Percentiles rank a stretch among this genome's conserved stretches.
Conservation (phyloP, 2,329 filamentous ascomycete genomes). For the Colletotrichum gloeosporioides region DNA sequence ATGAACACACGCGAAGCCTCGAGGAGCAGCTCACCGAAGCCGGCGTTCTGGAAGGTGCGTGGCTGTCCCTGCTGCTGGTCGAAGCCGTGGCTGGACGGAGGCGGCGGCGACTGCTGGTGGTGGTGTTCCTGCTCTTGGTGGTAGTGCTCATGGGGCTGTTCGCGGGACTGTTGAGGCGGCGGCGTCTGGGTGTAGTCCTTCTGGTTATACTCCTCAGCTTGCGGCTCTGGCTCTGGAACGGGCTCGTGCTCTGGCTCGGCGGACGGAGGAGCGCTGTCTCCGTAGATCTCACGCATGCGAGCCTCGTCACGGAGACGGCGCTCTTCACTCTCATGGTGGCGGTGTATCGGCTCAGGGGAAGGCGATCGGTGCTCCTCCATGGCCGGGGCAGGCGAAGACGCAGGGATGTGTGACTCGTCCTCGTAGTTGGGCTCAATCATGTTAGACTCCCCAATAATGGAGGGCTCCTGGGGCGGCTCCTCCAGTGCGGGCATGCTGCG, state of each 20-base stretch:
- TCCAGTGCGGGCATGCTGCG: neutral
- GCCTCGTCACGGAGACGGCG: constrained; percentile 52
- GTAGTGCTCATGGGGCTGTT: constrained; percentile 6
- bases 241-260: constrained; percentile 6
- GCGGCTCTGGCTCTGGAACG: constrained; percentile 13
- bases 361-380: neutral
- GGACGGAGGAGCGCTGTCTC: constrained; percentile 30
- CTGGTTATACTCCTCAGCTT: neutral
- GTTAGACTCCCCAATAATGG: neutral
- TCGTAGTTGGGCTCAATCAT: constrained; percentile 17
- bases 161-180: neutral
- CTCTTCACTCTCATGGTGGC: constrained; percentile 32
- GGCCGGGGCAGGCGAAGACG: neutral
- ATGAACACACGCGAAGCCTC: constrained; percentile 60
- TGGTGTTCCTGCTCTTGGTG: constrained; percentile 23
- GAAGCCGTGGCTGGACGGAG: constrained; percentile 31
- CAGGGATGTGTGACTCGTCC: neutral
- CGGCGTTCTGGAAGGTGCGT: constrained; percentile 44
- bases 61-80: constrained; percentile 27
- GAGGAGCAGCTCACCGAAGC: constrained; percentile 58
- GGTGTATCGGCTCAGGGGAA: constrained; percentile 9
- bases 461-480: neutral
- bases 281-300: constrained; percentile 60
- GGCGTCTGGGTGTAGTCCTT: neutral
- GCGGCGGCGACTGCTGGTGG: constrained; percentile 25